Base-by-base conservation (phyloP, 208 protist species). In the Wallacemonas sp. region DNA sequence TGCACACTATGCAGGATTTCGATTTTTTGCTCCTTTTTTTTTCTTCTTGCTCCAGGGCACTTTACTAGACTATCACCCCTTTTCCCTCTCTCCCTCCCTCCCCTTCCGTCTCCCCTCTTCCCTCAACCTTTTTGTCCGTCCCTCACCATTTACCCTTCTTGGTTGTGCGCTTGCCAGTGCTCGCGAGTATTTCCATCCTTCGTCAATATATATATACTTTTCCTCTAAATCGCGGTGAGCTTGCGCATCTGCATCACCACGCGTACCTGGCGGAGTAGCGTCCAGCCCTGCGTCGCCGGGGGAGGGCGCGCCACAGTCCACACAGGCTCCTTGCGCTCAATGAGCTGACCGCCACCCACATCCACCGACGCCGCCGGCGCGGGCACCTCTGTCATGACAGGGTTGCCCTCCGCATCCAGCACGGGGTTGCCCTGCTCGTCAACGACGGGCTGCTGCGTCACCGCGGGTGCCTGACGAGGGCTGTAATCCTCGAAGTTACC, bases 221-320 rank as follows among this genome's bases (percentile, higher is more conserved):
- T n/a, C n/a, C n/a, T n/a, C n/a, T 68, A 79, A 37, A 79, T 79
- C 2, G 73, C 66, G 3, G 62, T 73, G 37, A 79, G 13, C 55
- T 67, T 67, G 38, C 66, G 67, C 66, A 79, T 68, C 41, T 79
- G 57, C 55, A 79, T 63, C 38, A 79, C 67, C 46, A 66, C 63
- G 26, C 66, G 64, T n/a, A 68, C 61, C 44, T 79, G 73, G 32
- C 63, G 58, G 37, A 70, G 52, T n/a, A 79, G 42, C 38, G 59
- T 48, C 57, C 60, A 71, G 10, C 59, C 64, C 68, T 66, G 29
- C 34, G 64, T 76, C 30, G 41, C 32, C 38, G 66, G 44, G 8
- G 64, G 68, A 2, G 69, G 67, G 19, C 58, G 66, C 3, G 57
- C 38, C 0, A 76, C 63, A 26, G 73, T 52, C 61, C 67, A 73